These are phyloP conservation scores for Diaporthe eres DNA, from an alignment of 2,329 filamentous ascomycete species.

Conservation along the genomic window DNA sequence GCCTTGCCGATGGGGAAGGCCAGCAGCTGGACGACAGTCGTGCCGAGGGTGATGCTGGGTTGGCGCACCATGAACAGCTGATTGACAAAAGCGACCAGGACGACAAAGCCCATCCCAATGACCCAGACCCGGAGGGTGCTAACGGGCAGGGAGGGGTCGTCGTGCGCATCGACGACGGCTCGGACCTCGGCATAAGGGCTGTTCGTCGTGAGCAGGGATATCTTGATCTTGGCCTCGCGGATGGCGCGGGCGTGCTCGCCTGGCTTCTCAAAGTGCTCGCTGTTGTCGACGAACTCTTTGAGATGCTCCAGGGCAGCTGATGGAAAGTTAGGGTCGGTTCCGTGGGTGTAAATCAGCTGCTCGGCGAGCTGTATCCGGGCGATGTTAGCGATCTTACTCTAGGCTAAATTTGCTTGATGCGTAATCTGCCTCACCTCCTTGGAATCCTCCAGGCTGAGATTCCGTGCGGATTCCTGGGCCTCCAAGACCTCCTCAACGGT, in stretches of 20 bases:
- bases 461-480: neutral
- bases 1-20: slow-evolving; percentile 68
- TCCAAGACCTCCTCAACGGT: slow-evolving; percentile 15
- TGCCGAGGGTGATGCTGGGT: slow-evolving; percentile 66
- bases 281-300: slow-evolving; percentile 58
- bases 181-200: slow-evolving; percentile 71
- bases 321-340: slow-evolving; percentile 63
- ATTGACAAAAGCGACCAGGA: slow-evolving; percentile 65
- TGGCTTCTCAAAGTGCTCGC: slow-evolving; percentile 59
- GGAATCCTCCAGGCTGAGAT: neutral
- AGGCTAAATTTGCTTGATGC: neutral
- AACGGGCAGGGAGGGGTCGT: slow-evolving; percentile 62
- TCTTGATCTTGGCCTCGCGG: slow-evolving; percentile 68
- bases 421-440: neutral
- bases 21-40: slow-evolving; percentile 70
- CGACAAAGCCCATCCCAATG: slow-evolving; percentile 67
- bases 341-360: slow-evolving; percentile 50
- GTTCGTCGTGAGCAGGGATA: slow-evolving; percentile 67
- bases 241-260: slow-evolving; percentile 63
- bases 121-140: slow-evolving; percentile 69
- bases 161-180: slow-evolving; percentile 69
- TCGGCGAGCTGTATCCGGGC: neutral
- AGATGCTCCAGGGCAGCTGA: slow-evolving; percentile 56
- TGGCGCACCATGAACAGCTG: slow-evolving; percentile 71
- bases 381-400: neutral